Evolutionary conservation across 192 early-diverging fungal species (phyloP), one percentile per base, ranked within the genome.

Genomic region (Linnemannia elongata): DNA sequence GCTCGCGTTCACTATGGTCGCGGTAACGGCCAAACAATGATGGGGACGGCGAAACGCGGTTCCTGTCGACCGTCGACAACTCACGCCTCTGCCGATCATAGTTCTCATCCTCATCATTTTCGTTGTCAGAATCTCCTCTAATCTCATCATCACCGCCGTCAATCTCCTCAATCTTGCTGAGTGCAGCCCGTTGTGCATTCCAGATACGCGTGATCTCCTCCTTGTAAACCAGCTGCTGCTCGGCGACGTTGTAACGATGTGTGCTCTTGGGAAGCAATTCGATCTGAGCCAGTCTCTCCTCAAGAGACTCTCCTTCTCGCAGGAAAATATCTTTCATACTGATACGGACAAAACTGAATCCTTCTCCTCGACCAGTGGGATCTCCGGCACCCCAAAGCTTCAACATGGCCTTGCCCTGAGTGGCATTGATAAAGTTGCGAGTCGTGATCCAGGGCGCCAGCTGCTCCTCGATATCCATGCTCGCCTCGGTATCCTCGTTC

Each of bases 261-360:
- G 94, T 94, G 81, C 94, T 96, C 88, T 97, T 97, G 22, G 96
- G 96, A 35, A 94, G 81, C 10, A 93, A 91, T 77, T 96, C 95
- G 57, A 97, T 96, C 88, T 96, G 93, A n/a, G 95, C 96, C 78
- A 94, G 87, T 88, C 95, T 94, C 68, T 97, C 96, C 75, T 96
- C 94, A 17, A 94, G 93, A 41, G 93, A 94, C 85, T 97, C 97
- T 30, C 96, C 96, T 17, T 94, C 92, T 30, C 96, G 91, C 82
- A 98, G 90, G 79, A 99, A 98, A 74, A 98, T 98, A 77, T 99
- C 98, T 89, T 98, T 99, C 97, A 99, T 99, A 20, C 96, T 96
- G 33, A 96, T 96, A 39, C 97, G 94, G 79, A 99, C 96, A 88
- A 98, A 99, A 91, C 98, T 99, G 81, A 99, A 99, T 13, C 97